Evolutionary conservation across 2,329 filamentous ascomycete species (phyloP), one percentile per base, ranked within the genome.

Genomic region (Trichoderma harzianum): DNA sequence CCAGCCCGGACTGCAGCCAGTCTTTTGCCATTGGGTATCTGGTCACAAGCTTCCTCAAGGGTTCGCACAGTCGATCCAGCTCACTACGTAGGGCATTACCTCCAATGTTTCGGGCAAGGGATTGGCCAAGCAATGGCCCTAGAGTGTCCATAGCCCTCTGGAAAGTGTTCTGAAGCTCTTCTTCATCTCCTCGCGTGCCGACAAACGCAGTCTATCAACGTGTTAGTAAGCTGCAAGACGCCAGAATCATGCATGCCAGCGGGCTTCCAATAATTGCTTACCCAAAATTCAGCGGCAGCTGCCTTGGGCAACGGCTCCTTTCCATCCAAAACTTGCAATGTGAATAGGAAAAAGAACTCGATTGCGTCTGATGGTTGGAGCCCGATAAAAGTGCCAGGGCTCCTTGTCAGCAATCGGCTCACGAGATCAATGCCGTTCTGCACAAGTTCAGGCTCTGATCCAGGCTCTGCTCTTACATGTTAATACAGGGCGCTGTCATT

Each of bases 251-350:
- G n/a, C 14, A 36, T n/a, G 58, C 8, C 47, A 34, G 7, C 5
- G 5, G 14, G 24, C 16, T 18, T 53, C 11, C 16, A 14, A 77
- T 10, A 24, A 18, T 34, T 60, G 28, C 85, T 75, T 81, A 92
- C 90, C 92, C 93, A 96, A 73, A 97, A 93, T 32, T 92, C 89
- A 10, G 90, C 88, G 1, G 93, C 88, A 3, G 92, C 88, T 34
- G 87, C 87, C 81, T 96, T 97, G 0, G 93, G 92, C 11, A 97
- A 83, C 0, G 92, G 90, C 72, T 96, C 93, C 34, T 86, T 89
- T 14, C 91, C 91, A 57, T 90, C 87, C 7, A 97, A 82, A 8
- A 93, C 90, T 75, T 89, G 87, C 14, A 96, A 83, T 0, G 90
- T 88, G 76, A 95, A 95, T 68, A 90, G 82, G 76, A 97, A 92